Conservation (phyloP, 1,139 yeast species). For the Wickerhamomyces sp. region DNA sequence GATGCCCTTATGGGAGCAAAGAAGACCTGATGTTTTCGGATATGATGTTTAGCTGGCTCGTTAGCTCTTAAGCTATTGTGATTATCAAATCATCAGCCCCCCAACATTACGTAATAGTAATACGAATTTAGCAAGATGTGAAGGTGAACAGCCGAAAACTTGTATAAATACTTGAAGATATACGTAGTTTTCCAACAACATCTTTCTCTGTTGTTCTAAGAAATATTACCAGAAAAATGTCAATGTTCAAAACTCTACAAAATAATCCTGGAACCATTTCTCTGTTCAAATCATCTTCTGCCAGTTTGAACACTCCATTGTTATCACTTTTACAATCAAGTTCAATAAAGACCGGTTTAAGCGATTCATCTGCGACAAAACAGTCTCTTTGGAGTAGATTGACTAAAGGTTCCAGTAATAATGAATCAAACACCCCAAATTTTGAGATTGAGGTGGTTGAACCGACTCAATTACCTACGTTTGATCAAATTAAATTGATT, state of each 20-base stretch:
- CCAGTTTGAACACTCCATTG: constrained; percentile 1
- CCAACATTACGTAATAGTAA: neutral
- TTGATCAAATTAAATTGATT: constrained; percentile 21
- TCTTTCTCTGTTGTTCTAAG: too few species aligned
- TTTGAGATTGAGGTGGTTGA: neutral
- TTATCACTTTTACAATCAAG: neutral
- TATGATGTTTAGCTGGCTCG: constrained; percentile 9
- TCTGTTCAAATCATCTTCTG: constrained; percentile 12
- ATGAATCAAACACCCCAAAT: neutral
- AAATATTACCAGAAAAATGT: constrained; percentile 7
- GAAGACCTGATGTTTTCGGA: constrained; percentile 53
- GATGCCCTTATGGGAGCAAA: constrained; percentile 73
- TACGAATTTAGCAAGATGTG: neutral
- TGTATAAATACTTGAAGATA: too few species aligned
- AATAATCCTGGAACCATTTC: constrained; percentile 20
- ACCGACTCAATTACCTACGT: constrained; percentile 14
- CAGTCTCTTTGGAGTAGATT: constrained; percentile 6
- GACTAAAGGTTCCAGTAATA: constrained; percentile 1
- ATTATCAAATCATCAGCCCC: neutral
- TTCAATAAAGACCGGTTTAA: neutral
- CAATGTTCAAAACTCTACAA: constrained; percentile 23
- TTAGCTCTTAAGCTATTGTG: neutral
- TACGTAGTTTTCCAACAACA: too few species aligned
- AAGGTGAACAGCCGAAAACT: too few species aligned
- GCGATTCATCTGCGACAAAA: neutral